Evolutionary conservation across 2,329 filamentous ascomycete species (phyloP), one percentile per base, ranked within the genome.

Genomic region (Alternaria conjuncta): DNA sequence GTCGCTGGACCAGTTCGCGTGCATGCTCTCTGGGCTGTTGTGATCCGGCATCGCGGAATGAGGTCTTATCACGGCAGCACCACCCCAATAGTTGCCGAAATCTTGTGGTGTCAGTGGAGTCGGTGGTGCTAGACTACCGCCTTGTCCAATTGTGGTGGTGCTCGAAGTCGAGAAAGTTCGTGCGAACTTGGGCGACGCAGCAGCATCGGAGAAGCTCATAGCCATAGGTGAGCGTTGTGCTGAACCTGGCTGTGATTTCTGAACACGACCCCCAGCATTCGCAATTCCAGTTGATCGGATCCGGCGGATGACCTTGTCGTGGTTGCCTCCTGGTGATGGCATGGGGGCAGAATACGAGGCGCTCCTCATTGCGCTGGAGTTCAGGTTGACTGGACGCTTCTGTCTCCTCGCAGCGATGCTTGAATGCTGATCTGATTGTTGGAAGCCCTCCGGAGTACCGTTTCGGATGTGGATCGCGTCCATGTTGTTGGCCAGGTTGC

Each of bases 161-260:
- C 77, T 79, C 20, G 78, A 79, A 5, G 76, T 71, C 2, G 78
- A 80, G 30, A 78, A 75, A 3, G 82, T 76, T 20, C 82, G 78
- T 9, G 77, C 73, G 54, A 82, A 82, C 55, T 82, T 83, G 12
- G 83, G 82, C 12, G 82, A 84, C n/a, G 80, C 79, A 61, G 82
- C 82, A 60, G 82, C 80, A n/a, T 84, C 82, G 6, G 80, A 77
- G 64, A 85, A 85, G 32, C 78, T 82, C 57, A 79, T 76, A 32
- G 78, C 75, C 72, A 85, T 77, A 21, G 84, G 84, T 20, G 84
- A 86, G 12, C 83, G 80, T 68, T 85, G 84, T 21, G 83, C 80
- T 21, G 83, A 82, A 50, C 82, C 80, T 25, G 80, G 75, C 32
- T 72, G 76, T 2, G 79, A 75, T 65, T 86, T 86, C 64, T 84